A percentile compares a stretch with the other conserved stretches of the same genome.
Evolutionary conservation across 441 rosid species (phyloP).

Genomic region (Rhodomyrtus psidioides): DNA sequence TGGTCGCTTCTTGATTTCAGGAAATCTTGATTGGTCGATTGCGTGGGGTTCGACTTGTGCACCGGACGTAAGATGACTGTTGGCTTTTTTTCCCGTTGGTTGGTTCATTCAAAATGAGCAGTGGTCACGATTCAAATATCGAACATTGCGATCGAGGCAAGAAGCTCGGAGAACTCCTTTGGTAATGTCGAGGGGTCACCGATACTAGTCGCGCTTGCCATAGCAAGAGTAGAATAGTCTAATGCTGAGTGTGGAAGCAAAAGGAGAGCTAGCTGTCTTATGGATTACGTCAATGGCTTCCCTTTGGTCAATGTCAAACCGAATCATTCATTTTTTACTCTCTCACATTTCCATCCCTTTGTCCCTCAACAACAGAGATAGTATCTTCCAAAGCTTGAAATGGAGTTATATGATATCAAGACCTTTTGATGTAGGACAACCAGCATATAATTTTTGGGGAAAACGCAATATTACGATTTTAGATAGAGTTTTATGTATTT

Average conservation of each 20-base stretch:
- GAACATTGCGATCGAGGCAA: background rate
- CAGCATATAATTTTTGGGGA: too few species aligned
- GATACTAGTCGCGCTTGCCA: background rate
- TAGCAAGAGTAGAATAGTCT: background rate
- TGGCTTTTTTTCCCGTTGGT: background rate
- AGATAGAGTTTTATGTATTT: too few species aligned
- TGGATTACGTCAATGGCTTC: background rate
- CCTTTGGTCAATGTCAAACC: background rate
- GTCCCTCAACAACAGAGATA: background rate
- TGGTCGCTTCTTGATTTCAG: background rate
- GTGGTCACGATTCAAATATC: background rate
- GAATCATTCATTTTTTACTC: background rate
- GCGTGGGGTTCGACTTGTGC: background rate
- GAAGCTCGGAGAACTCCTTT: background rate
- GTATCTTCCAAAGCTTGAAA: background rate
- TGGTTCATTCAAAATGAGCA: background rate
- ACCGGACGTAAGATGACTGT: background rate
- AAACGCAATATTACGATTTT: too few species aligned
- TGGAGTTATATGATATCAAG: too few species aligned
- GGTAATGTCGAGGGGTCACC: background rate
- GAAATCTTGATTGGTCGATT: background rate
- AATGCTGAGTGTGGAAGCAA: background rate
- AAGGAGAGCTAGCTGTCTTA: background rate
- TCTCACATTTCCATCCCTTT: background rate
- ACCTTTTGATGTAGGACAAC: too few species aligned